Base-by-base conservation (phyloP, 495 filamentous ascomycete species). In the Penicillium bialowiezense region DNA sequence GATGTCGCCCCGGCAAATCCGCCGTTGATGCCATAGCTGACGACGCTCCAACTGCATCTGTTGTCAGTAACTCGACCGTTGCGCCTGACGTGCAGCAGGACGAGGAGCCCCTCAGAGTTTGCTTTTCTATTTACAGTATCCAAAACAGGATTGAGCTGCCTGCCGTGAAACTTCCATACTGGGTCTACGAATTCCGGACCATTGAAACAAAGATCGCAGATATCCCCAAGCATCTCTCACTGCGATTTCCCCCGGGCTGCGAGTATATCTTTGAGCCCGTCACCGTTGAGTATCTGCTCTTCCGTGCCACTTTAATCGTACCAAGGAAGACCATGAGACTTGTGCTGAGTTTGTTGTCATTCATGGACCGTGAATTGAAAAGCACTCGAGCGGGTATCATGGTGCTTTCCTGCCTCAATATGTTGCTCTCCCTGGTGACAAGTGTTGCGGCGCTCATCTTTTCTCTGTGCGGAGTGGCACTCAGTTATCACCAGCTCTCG, bases 261-360 rank as follows among this genome's bases (percentile, higher is more conserved):
- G 23, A 26, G 23, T 3, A 26, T 8, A 4, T 8, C 3, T 3
- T 26, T 3, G 8, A 3, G 23, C 4, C 8, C 8, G 23, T 26
- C 4, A 4, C 23, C 4, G 13, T 48, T 13, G 41, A 59, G 10
- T 40, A 56, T 17, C 31, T 63, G 40, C 19, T 59, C 1, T 34
- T 62, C 1, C 52, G 56, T 20, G 33, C 37, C 17, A 44, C 40
- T 18, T 18, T 64, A 24, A 45, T 59, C 42, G 8, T 62, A 5
- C 58, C 58, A 4, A 45, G 37, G 17, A 24, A 49, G 5, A 9
- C 55, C 28, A 32, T 58, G 10, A 50, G 36, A 12, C 18, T 56
- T 3, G 44, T 48, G 19, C 5, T 51, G 3, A 19, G 31, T 17
- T 17, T 49, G 1, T 9, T 54, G 1, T 51, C 45, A 5, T 7